A percentile compares a stretch with the other conserved stretches of the same genome.
phyloP scores from a whole-genome alignment of 2,329 filamentous ascomycete genomes.

The Penicillium freii region DNA sequence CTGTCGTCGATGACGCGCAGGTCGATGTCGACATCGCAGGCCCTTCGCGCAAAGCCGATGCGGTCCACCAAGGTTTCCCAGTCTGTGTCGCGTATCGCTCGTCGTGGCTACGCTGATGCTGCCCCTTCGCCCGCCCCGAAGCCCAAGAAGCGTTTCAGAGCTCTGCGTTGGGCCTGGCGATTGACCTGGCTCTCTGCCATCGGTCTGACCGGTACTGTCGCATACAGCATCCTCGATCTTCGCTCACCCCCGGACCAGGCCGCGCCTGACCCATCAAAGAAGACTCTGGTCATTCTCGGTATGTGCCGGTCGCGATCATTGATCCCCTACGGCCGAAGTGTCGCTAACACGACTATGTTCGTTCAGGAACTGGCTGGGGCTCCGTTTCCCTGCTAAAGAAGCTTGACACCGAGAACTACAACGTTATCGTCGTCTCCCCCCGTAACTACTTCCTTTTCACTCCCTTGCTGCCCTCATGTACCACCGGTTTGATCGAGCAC shows the following conservation, averaged over 20 bases:
- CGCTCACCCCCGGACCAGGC: constrained; percentile 78
- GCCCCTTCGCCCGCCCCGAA: constrained; percentile 36
- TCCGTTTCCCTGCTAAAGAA: constrained; percentile 97
- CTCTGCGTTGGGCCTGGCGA: constrained; percentile 80
- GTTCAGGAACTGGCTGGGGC: constrained; percentile 87
- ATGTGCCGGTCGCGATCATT: constrained; percentile 31
- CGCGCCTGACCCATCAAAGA: constrained; percentile 81
- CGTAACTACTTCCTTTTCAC: constrained; percentile 99
- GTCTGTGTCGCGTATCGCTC: constrained; percentile 39
- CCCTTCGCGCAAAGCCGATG: constrained; percentile 29
- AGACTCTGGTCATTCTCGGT: constrained; percentile 96
- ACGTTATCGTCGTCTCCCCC: constrained; percentile 94
- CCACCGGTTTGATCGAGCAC: constrained; percentile 95
- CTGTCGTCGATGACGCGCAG: constrained; percentile 39
- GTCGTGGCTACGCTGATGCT: constrained; percentile 54
- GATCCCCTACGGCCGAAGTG: background rate
- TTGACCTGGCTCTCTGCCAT: constrained; percentile 73
- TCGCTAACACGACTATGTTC: constrained; percentile 23
- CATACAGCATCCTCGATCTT: constrained; percentile 78
- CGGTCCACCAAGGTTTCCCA: constrained; percentile 24
- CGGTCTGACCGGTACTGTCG: constrained; percentile 67
- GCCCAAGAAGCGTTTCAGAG: constrained; percentile 62
- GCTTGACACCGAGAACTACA: constrained; percentile 98
- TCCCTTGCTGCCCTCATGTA: constrained; percentile 93
- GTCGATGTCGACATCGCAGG: constrained; percentile 32